Base-by-base conservation (phyloP, 306 rosid species). In the Glycine latifolia region DNA sequence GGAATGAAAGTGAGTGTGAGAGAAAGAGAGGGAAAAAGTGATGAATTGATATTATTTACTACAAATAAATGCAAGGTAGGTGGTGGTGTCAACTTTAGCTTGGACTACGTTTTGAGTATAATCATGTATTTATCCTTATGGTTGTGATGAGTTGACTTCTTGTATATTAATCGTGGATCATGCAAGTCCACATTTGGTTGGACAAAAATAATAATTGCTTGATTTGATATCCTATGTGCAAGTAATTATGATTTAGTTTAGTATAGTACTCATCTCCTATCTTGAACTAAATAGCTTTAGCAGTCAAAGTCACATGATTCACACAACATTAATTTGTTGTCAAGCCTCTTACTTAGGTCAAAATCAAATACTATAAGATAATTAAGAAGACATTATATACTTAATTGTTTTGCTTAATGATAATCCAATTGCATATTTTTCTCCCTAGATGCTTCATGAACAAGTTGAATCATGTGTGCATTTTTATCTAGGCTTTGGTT, bases 341-440 rank as follows among this genome's bases (percentile, higher is more conserved):
- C 2, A 2, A 16, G 56, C 43, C 35, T 67, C 26, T 39, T 69
- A 11, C 5, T 5, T 13, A 59, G 35, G 20, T 59, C n/a, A 7
- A 31, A 11, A 26, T 26, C 3, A 26, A 26, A 26, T 26, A 55
- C 14, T n/a, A 26, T 26, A 26, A 31, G 60, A 33, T 58, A 47
- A 70, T 31, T 15, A 37, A 73, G 67, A 60, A 65, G 67, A 37
- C 4, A 81, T 16, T 63, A 26, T 20, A 16, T 15, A 66, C n/a
- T 17, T 39, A 37, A 50, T 35, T 76, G 13, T 35, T 70, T 43
- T 37, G 31, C 39, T 62, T 26, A 39, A 35, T 35, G 13, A 43
- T 66, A 73, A 33, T 26, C 62, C 47, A 81, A 74, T 20, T 54
- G 66, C 31, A 73, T 37, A 73, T n/a, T 81, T 54, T 67, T 13